A percentile compares a stretch with the other conserved stretches of the same genome.
phyloP scores from a whole-genome alignment of 345 rosid genomes.

The Clarkia xantiana region DNA sequence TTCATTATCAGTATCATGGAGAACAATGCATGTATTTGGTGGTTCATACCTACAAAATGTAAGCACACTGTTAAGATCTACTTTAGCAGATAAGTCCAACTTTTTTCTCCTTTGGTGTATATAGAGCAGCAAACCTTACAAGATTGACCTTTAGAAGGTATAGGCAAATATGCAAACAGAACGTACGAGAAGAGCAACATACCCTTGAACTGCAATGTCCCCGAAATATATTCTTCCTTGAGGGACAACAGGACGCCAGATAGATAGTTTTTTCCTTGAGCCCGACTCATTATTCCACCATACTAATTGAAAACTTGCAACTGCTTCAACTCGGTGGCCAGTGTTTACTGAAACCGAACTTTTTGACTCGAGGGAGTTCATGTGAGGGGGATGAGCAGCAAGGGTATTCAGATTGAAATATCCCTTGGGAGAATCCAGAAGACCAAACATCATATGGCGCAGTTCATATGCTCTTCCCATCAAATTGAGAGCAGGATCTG shows the following conservation, averaged over 20 bases:
- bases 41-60: conserved; percentile 50
- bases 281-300: conserved; percentile 78
- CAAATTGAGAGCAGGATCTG: conserved; percentile 41
- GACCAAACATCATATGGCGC: conserved; percentile 48
- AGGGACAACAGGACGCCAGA: conserved; percentile 81
- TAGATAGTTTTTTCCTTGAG: conserved; percentile 61
- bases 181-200: conserved; percentile 8
- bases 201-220: conserved; percentile 94
- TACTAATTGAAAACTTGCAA: conserved; percentile 67
- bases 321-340: conserved; percentile 53
- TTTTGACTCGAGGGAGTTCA: conserved; percentile 17
- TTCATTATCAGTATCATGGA: conserved; percentile 50
- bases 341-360: conserved; percentile 27
- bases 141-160: too few species aligned
- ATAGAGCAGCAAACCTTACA: too few species aligned
- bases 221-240: conserved; percentile 85
- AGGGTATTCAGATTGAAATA: conserved; percentile 20
- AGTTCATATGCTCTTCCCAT: conserved; percentile 63
- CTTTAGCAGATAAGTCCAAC: too few species aligned
- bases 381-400: conserved; percentile 21
- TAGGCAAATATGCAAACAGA: too few species aligned
- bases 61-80: too few species aligned
- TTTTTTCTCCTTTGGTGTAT: too few species aligned
- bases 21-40: conserved; percentile 70
- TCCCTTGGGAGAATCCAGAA: conserved; percentile 27